These are phyloP conservation scores for Meyerozyma smithsonii DNA, from an alignment of 1,139 yeast species.

Conservation along the genomic window DNA sequence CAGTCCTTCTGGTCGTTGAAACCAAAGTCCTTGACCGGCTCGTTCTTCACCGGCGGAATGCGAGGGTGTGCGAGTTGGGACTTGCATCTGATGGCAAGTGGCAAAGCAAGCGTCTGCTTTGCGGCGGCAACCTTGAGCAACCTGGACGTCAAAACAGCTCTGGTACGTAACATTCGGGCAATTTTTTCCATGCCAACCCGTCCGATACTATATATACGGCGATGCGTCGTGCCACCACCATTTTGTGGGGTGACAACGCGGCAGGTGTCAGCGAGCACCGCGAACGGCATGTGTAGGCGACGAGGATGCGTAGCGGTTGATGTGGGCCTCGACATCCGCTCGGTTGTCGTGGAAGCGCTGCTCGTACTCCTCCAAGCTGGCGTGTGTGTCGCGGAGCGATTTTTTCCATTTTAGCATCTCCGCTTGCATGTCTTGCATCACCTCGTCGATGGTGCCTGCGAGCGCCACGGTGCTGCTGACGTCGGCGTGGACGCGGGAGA, in stretches of 20 bases:
- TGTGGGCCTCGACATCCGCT: constrained; percentile 5
- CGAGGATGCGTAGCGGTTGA: not conserved
- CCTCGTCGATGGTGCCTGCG: constrained; percentile 7
- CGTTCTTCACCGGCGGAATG: constrained; percentile 56
- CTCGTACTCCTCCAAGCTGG: constrained; percentile 7
- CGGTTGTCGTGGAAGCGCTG: constrained; percentile 6
- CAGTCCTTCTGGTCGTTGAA: constrained; percentile 66
- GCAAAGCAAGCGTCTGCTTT: not conserved
- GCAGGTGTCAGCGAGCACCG: constrained; percentile 3
- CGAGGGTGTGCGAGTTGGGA: constrained; percentile 48
- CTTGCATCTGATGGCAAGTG: constrained; percentile 15
- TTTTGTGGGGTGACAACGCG: constrained; percentile 1
- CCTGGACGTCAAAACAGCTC: not conserved
- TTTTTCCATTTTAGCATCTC: constrained; percentile 10
- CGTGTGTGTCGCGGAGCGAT: constrained; percentile 5
- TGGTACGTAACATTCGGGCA: not conserved
- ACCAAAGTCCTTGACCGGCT: constrained; percentile 56
- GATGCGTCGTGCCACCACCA: not conserved
- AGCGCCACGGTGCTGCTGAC: constrained; percentile 8
- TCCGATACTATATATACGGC: constrained; percentile 1
- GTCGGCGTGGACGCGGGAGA: constrained; percentile 10
- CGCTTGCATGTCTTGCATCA: constrained; percentile 5
- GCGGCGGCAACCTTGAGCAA: not conserved
- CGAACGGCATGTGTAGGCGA: constrained; percentile 3
- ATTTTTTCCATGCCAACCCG: not conserved